Base-by-base conservation (phyloP, 352 stramenopile species). In the Peronospora destructor region DNA sequence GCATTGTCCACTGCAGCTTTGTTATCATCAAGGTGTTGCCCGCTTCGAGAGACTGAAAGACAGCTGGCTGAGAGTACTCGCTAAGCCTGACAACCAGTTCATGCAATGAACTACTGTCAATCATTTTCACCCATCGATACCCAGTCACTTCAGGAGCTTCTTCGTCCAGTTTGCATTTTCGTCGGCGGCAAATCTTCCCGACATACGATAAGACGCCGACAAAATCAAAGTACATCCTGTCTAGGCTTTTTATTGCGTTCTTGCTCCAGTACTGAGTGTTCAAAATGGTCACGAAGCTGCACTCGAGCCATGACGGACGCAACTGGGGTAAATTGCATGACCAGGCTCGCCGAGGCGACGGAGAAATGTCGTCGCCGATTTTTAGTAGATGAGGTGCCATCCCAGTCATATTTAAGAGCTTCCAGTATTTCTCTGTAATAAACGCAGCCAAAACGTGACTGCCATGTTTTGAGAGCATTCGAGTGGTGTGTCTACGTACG, bases 41-140 rank as follows among this genome's bases (percentile, higher is more conserved):
- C 11, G 75, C 74, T 45, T 75, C 56, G 21, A 86, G 60, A 0
- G 52, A 60, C 4, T 59, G 48, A 53, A 88, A 86, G 3, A 67
- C 32, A 8, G 49, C 47, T 3, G 74, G 68, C 26, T 83, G 66
- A 1, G 74, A 83, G 39, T 59, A 72, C 12, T 73, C 63, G 9
- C 49, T 41, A 1, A 88, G 13, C 7, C 53, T 61, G 25, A 86
- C 56, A 13, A 80, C 56, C 11, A 86, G 51, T 46, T 88, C 74
- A 21, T 50, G 49, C 1, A 55, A 61, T 14, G 68, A 78, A 37
- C 55, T 77, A 19, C 39, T 35, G 32, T 88, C 75, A n/a, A 88
- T 81, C 34, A 68, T 53, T 45, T 86, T 86, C 14, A 88, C 41
- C 74, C 71, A 86, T 12, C 77, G 68, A 28, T 64, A 85, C 21